A percentile compares a stretch with the other conserved stretches of the same genome.
Evolutionary conservation across 345 rosid species (phyloP).

Genomic region (Limnanthes douglasii): DNA sequence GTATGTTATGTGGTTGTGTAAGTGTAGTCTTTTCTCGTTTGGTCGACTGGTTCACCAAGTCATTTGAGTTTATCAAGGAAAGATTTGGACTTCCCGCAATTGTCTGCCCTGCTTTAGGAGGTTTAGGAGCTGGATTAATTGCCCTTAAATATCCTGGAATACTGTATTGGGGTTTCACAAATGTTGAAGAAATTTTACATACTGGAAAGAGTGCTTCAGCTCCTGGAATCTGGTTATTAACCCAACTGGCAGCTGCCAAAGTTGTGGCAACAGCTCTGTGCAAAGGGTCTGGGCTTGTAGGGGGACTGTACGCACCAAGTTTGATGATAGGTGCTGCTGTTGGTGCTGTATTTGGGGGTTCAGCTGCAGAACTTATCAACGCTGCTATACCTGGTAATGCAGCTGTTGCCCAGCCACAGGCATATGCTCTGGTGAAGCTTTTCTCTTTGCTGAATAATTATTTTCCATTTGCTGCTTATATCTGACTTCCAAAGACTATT

Average conservation of each 20-base stretch:
- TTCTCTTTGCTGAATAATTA: slow-evolving; percentile 8
- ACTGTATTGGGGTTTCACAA: slow-evolving; percentile 95
- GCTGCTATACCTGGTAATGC: slow-evolving; percentile 94
- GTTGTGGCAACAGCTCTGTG: slow-evolving; percentile 93
- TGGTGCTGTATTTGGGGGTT: slow-evolving; percentile 98
- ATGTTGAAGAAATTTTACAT: slow-evolving; percentile 92
- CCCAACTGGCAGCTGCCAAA: slow-evolving; percentile 90
- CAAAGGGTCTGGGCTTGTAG: slow-evolving; percentile 96
- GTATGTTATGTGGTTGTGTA: slow-evolving; percentile 93
- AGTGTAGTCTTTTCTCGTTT: slow-evolving; percentile 78
- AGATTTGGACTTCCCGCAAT: slow-evolving; percentile 79
- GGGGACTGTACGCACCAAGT: slow-evolving; percentile 96
- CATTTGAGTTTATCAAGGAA: slow-evolving; percentile 61
- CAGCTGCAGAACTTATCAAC: slow-evolving; percentile 79
- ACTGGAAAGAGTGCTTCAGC: slow-evolving; percentile 96
- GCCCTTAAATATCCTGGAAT: slow-evolving; percentile 98
- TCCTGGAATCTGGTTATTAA: slow-evolving; percentile 90
- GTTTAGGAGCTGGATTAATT: slow-evolving; percentile 91
- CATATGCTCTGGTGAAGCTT: slow-evolving; percentile 81
- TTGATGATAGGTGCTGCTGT: slow-evolving; percentile 98
- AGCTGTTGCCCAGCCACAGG: slow-evolving; percentile 97
- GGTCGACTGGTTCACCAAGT: slow-evolving; percentile 77
- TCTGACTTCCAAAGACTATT: not conserved
- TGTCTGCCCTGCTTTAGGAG: slow-evolving; percentile 94
- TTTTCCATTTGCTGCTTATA: slow-evolving; percentile 3